Base-by-base conservation (phyloP, 169 alveolate species). In the Cryptosporidium parvum region DNA sequence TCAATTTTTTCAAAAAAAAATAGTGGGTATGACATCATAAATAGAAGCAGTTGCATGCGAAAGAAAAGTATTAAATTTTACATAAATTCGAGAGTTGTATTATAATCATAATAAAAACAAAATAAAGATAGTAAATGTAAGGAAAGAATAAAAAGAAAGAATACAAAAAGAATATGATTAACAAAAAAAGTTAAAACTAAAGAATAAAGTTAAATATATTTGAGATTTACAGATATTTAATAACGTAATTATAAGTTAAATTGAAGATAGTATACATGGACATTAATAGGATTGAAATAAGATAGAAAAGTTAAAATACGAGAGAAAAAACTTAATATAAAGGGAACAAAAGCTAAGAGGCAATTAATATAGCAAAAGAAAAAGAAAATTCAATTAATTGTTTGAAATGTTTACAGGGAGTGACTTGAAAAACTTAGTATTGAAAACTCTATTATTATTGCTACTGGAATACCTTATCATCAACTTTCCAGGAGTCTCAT, bases 31-130 rank as follows among this genome's bases (percentile, higher is more conserved):
- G 29, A 16, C 33, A 70, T 18, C 52, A 45, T 37, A 70, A 44
- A 51, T 14, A 8, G 26, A 70, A 26, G 9, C 23, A 5, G 37
- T 37, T 73, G 70, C 69, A 73, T 73, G 86, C 52, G 39, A 23
- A 73, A 31, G 52, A 53, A 53, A 56, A 52, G 71, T 73, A 56
- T 18, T 31, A 10, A 73, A 59, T 73, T 42, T 53, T 53, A 73
- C 86, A 59, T 8, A 53, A 73, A 29, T 37, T 31, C 86, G 86
- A 73, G 70, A 73, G 86, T 73, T 52, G 23, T 42, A 42, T 71
- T 71, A 29, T 33, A 35, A 51, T 71, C 23, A 21, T 35, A n/a
- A 52, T 23, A 71, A 56, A 71, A 65, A 29, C n/a, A n/a, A 14
- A 16, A n/a, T 6, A 65, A 29, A 31, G 71, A 23, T 4, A 65